Percentiles rank a stretch among this genome's conserved stretches.
These are phyloP conservation scores for Arachnopeziza araneosa DNA, from an alignment of 2,329 filamentous ascomycete genomes.

Conservation along the genomic window DNA sequence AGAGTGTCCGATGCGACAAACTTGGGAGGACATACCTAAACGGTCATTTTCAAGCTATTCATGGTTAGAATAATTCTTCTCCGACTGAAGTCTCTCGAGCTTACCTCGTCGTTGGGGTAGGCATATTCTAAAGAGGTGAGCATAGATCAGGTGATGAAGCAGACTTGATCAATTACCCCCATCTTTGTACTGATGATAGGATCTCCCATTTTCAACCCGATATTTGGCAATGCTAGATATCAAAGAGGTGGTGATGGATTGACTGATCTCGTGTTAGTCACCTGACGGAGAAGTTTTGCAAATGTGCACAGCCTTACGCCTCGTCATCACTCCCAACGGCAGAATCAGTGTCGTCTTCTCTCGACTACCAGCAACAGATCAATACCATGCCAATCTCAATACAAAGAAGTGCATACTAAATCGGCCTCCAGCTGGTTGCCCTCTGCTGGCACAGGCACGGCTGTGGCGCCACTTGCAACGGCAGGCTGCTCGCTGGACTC, in stretches of 20 bases:
- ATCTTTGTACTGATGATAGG: slow-evolving; percentile 29
- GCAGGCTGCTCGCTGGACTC: neutral
- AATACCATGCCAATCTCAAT: neutral
- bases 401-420: neutral
- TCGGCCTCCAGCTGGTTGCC: neutral
- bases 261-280: neutral
- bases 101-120: slow-evolving; percentile 14
- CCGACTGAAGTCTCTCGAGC: neutral
- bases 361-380: neutral
- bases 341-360: neutral
- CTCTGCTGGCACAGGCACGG: neutral
- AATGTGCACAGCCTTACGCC: neutral
- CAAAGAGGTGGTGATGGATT: slow-evolving; percentile 8
- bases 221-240: slow-evolving; percentile 15
- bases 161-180: slow-evolving; percentile 25
- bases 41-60: neutral
- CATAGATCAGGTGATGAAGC: neutral
- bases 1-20: neutral
- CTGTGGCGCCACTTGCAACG: neutral
- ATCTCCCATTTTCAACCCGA: slow-evolving; percentile 20
- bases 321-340: neutral
- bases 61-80: slow-evolving; percentile 1
- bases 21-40: neutral
- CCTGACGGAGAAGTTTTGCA: neutral
- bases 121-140: slow-evolving; percentile 11